Base-by-base conservation (phyloP, 176 grass and related monocot species). In the Oryza rufipogon region DNA sequence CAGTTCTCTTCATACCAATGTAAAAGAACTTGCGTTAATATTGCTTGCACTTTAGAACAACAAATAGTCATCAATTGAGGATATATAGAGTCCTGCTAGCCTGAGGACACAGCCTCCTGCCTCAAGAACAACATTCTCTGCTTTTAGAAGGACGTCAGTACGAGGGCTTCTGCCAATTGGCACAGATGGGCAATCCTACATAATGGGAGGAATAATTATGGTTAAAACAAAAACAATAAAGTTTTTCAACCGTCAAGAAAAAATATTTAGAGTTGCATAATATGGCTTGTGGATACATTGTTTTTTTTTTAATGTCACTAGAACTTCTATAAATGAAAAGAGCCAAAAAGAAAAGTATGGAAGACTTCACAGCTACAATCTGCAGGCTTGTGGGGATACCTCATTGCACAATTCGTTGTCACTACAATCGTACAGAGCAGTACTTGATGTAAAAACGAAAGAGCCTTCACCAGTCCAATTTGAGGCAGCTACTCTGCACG, bases 11-110 rank as follows among this genome's bases (percentile, higher is more conserved):
- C 32, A 69, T 70, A 44, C 4, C 56, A 80, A 71, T 68, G 51
- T 44, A 71, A 2, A 70, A 70, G 66, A 67, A 20, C 45, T 44
- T 78, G 20, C 1, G 10, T 74, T 79, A 28, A 78, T 82, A 76
- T 64, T 47, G 28, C 8, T 75, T 85, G 63, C 38, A 71, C 9
- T 63, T 20, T 74, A 14, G 12, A 75, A 70, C 0, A 80, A 19
- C 5, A 61, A 51, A 78, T 39, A 79, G 9, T 0, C 9, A 78
- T 48, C 48, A 66, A 0, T 42, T n/a, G 63, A 94, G 96, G 91
- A 96, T 98, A 98, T 98, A 79, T 95, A 98, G 78, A 98, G 91
- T 70, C 93, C 96, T 79, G 93, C 91, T 33, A 99, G 89, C 83
- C 93, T 99, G 80, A 99, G 44, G 80, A 99, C 89, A 87, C 86